A percentile compares a stretch with the other conserved stretches of the same genome.
These are phyloP conservation scores for Camellia granthamiana DNA, from an alignment of 148 eudicot species.

Conservation along the genomic window DNA sequence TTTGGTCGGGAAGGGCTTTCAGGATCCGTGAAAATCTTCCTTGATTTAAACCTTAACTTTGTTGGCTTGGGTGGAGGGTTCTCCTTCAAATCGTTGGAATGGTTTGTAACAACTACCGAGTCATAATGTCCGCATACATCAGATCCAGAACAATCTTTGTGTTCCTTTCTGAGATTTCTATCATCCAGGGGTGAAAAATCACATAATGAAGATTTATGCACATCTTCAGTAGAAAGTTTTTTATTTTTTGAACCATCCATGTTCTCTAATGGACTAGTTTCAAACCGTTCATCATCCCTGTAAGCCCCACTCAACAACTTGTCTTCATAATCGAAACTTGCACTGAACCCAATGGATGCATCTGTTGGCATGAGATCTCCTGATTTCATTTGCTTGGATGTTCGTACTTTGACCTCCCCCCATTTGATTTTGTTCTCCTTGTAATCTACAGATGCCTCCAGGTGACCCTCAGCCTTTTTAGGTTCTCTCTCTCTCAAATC, in stretches of 20 bases:
- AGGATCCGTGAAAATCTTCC: conserved; percentile 27
- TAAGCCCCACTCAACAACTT: conserved; percentile 7
- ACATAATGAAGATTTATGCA: conserved; percentile 13
- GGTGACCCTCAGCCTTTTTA: conserved; percentile 25
- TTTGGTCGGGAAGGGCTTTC: conserved; percentile 29
- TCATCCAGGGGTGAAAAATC: not conserved
- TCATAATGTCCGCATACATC: conserved; percentile 15
- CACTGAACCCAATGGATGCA: not conserved
- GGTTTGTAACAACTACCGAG: conserved; percentile 11
- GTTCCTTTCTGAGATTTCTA: conserved; percentile 11
- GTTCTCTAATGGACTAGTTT: conserved; percentile 4
- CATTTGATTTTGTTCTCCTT: conserved; percentile 21
- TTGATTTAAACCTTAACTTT: conserved; percentile 58
- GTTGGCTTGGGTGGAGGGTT: conserved; percentile 38
- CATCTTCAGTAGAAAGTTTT: conserved; percentile 10
- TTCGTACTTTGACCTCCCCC: conserved; percentile 30
- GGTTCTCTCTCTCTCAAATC: conserved; percentile 32
- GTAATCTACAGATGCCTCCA: conserved; percentile 20
- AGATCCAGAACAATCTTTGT: conserved; percentile 8
- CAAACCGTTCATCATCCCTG: conserved; percentile 1
- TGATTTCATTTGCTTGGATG: conserved; percentile 26
- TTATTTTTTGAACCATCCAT: not conserved
- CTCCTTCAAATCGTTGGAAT: conserved; percentile 33
- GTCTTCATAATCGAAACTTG: conserved; percentile 4
- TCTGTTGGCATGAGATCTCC: conserved; percentile 21